Conservation (phyloP, 2,329 filamentous ascomycete genomes). For the Aspergillus sp. region DNA sequence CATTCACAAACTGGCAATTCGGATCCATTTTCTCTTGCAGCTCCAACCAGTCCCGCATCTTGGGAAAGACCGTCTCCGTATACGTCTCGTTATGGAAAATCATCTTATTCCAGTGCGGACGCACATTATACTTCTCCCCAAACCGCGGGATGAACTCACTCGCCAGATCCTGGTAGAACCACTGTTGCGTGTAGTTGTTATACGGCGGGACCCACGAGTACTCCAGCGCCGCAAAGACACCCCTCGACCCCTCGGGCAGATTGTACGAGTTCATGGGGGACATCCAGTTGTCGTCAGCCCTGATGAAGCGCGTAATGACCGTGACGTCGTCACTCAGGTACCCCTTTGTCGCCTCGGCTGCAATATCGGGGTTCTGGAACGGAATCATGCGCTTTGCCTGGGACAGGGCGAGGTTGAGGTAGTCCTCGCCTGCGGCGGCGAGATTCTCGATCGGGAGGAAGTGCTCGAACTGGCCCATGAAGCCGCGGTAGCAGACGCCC, state of each 20-base stretch:
- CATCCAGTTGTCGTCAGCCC: conserved; percentile 20
- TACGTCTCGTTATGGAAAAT: not conserved
- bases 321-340: conserved; percentile 11
- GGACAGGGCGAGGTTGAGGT: conserved; percentile 16
- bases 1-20: not conserved
- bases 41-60: not conserved
- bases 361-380: not conserved
- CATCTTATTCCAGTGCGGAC: not conserved
- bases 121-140: not conserved
- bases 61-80: not conserved
- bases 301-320: conserved; percentile 19
- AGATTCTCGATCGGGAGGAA: conserved; percentile 21
- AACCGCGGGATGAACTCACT: not conserved
- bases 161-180: conserved; percentile 3
- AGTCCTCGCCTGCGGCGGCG: conserved; percentile 16
- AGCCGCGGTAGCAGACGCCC: conserved; percentile 18
- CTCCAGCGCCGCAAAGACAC: conserved; percentile 19
- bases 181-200: conserved; percentile 19
- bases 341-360: not conserved
- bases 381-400: not conserved
- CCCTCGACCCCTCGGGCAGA: conserved; percentile 14
- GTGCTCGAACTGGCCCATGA: conserved; percentile 23
- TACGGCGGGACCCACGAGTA: conserved; percentile 19
- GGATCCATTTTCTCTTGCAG: not conserved
- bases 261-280: conserved; percentile 23